These are phyloP conservation scores for Byssoonygena ceratinophila DNA, from an alignment of 2,329 filamentous ascomycete genomes.

Conservation along the genomic window DNA sequence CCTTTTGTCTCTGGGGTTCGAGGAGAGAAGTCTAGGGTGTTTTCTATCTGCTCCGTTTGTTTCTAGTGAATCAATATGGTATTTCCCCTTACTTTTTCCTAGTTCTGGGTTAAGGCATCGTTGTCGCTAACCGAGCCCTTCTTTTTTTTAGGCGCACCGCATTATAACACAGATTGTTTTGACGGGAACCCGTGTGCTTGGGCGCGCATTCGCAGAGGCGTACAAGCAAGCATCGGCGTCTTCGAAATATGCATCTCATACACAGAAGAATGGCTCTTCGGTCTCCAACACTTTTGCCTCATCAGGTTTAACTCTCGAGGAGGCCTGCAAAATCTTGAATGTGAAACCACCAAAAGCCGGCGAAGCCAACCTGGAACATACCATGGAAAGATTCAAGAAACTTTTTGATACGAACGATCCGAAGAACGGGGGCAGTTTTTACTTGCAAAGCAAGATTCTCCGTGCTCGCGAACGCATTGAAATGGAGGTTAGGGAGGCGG, in stretches of 20 bases:
- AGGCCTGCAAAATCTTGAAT: conserved; percentile 95
- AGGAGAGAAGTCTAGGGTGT: background rate
- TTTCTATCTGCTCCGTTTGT: background rate
- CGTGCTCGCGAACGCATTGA: conserved; percentile 87
- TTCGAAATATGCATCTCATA: conserved; percentile 66
- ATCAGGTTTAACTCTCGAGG: conserved; percentile 78
- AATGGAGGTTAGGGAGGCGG: conserved; percentile 63
- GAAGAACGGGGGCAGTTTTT: conserved; percentile 92
- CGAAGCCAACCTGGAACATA: conserved; percentile 64
- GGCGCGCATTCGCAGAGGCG: conserved; percentile 83
- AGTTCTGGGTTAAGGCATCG: background rate
- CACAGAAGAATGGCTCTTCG: conserved; percentile 48
- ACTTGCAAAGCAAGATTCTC: conserved; percentile 93
- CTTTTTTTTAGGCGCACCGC: conserved; percentile 62
- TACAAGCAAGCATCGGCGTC: conserved; percentile 91
- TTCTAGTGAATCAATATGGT: background rate
- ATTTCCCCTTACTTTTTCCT: background rate
- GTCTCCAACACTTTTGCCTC: conserved; percentile 47
- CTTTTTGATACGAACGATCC: conserved; percentile 92
- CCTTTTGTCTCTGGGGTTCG: background rate
- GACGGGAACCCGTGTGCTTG: conserved; percentile 81
- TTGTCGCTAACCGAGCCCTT: background rate
- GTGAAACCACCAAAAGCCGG: conserved; percentile 77
- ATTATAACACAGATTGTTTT: conserved; percentile 89
- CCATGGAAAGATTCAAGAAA: conserved; percentile 82